Base-by-base conservation (phyloP, 176 grass and related monocot species). In the Echinochloa phyllopogon region DNA sequence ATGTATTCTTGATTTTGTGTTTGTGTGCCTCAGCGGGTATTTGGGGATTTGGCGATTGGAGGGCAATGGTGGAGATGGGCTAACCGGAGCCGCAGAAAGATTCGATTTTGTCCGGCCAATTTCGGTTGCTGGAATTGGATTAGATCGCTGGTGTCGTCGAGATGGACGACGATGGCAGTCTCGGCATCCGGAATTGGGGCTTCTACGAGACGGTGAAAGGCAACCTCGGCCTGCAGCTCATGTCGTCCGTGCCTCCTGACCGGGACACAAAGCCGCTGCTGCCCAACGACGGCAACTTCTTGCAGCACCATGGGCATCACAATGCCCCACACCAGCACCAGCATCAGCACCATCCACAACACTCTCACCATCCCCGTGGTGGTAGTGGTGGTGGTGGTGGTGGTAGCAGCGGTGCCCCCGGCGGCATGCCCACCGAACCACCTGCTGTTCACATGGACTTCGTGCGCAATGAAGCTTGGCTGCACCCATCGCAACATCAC, bases 181-280 rank as follows among this genome's bases (percentile, higher is more conserved):
- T 94, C 53, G 83, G 92, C 25, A 85, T 94, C 59, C 87, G 86
- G 87, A 92, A 92, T 89, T 92, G 94, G 92, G 90, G 92, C 59
- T 97, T 87, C 88, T 97, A 94, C 37, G 92, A 94, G 16, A 86
- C 60, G 4, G 77, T 88, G 41, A 94, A 97, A 90, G 78, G 85
- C 75, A 97, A 87, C 64, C 78, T 92, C n/a, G 87, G 92, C 37
- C 72, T 97, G 59, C 92, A 94, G 88, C 92, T 94, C 20, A 97
- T 94, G 94, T 86, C 94, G 16, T 87, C 90, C 0, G 74, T 88
- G 16, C 47, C 91, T 0, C 13, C 83, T 7, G 92, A 90, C 5
- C 86, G 90, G 72, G 92, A 94, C 80, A 86, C 92, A 1, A 97
- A 97, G 75, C 68, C 90, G 3, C 73, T 89, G 42, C 74, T 92